Conservation (phyloP, 805 yeast genomes). For the Cyberlindnera xylosilytica region DNA sequence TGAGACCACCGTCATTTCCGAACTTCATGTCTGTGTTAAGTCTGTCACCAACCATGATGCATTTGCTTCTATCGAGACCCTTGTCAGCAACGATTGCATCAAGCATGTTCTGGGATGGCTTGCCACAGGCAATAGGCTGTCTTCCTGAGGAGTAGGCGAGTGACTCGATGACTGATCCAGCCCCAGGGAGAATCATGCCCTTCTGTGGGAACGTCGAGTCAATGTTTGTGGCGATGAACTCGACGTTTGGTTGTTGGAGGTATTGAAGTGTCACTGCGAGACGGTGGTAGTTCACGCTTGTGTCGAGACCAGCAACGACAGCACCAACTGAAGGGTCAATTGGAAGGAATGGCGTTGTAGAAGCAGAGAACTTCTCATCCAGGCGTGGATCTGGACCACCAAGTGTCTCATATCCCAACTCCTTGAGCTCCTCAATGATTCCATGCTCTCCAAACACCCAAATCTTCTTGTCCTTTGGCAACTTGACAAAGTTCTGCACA, state of each 20-base stretch:
- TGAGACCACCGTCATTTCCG: slow-evolving; percentile 82
- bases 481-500: slow-evolving; percentile 66
- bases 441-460: slow-evolving; percentile 92
- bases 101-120: slow-evolving; percentile 88
- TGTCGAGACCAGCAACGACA: slow-evolving; percentile 86
- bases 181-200: slow-evolving; percentile 87
- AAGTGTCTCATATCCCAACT: slow-evolving; percentile 67
- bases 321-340: slow-evolving; percentile 77
- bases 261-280: slow-evolving; percentile 81
- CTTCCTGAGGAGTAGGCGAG: slow-evolving; percentile 76
- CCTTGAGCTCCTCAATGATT: slow-evolving; percentile 71
- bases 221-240: slow-evolving; percentile 88
- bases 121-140: slow-evolving; percentile 87
- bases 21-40: slow-evolving; percentile 93
- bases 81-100: slow-evolving; percentile 71
- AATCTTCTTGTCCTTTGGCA: slow-evolving; percentile 74
- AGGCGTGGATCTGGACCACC: slow-evolving; percentile 81
- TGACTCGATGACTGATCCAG: slow-evolving; percentile 85
- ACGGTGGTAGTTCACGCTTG: slow-evolving; percentile 75
- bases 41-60: slow-evolving; percentile 94
- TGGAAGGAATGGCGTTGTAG: slow-evolving; percentile 49
- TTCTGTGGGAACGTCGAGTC: slow-evolving; percentile 93
- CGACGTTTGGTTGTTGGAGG: slow-evolving; percentile 56
- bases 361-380: slow-evolving; percentile 51
- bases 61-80: slow-evolving; percentile 50